These are phyloP conservation scores for Antitrichia curtipendula DNA, from an alignment of 225 moss, liverwort and hornwort genomes.

Conservation along the genomic window DNA sequence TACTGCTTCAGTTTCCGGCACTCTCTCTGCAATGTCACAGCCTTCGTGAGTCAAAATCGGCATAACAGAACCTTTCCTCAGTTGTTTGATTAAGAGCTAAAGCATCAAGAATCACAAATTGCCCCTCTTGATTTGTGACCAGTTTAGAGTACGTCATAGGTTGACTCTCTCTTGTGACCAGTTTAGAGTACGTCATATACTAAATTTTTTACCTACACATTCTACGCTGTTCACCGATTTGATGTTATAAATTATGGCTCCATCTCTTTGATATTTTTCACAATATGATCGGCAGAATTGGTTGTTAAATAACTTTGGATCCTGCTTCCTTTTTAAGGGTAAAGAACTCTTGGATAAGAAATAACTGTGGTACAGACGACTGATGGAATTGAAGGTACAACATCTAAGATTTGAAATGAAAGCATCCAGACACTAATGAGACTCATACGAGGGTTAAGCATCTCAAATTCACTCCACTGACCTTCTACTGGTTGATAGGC, in stretches of 20 bases:
- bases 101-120: neutral
- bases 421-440: neutral
- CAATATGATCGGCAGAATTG: neutral
- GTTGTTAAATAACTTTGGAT: neutral
- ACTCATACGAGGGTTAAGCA: neutral
- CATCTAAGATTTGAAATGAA: neutral
- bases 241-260: no score
- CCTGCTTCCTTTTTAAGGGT: neutral
- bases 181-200: neutral
- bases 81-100: neutral
- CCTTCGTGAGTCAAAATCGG: neutral
- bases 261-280: neutral
- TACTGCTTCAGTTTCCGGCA: neutral
- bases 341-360: neutral
- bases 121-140: neutral
- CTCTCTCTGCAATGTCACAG: slow-evolving; percentile 6
- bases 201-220: neutral
- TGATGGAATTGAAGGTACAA: neutral
- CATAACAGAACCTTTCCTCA: neutral
- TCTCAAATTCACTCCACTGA: neutral
- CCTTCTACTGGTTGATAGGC: slow-evolving; percentile 9
- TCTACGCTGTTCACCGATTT: neutral
- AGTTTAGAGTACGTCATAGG: neutral
- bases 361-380: neutral
- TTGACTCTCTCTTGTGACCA: neutral